phyloP scores from a whole-genome alignment of 1,284 basidiomycete species.

The Trichosporon ovoides region DNA sequence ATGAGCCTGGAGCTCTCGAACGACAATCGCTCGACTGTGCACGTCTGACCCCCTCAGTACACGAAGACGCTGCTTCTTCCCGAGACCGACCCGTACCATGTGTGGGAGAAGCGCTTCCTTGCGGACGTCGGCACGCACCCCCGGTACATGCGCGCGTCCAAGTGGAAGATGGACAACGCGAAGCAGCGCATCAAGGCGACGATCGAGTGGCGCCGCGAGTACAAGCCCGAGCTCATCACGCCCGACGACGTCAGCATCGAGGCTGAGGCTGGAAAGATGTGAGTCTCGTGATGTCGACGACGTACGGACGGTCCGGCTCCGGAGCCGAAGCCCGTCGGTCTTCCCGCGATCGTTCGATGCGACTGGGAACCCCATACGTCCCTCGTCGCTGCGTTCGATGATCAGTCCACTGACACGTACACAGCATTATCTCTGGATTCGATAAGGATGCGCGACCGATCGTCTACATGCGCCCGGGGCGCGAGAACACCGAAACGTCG shows the following conservation, averaged over 20 bases:
- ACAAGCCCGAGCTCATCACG: constrained; percentile 70
- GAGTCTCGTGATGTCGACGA: constrained; percentile 31
- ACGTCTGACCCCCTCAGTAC: constrained; percentile 53
- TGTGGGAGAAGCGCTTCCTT: constrained; percentile 72
- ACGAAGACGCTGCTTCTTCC: constrained; percentile 60
- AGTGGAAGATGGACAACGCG: constrained; percentile 71
- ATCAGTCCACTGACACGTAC: background rate
- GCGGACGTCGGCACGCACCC: constrained; percentile 65
- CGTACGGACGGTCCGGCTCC: background rate
- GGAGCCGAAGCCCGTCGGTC: background rate
- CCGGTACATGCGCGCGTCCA: constrained; percentile 75
- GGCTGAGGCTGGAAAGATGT: constrained; percentile 81
- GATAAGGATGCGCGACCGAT: constrained; percentile 75
- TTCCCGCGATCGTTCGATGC: background rate
- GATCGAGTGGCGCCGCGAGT: constrained; percentile 73
- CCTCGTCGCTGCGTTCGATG: background rate
- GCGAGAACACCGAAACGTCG: constrained; percentile 70
- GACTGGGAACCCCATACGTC: background rate
- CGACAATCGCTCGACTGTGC: background rate
- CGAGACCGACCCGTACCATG: constrained; percentile 61
- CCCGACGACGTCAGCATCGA: constrained; percentile 69
- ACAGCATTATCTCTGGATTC: constrained; percentile 71
- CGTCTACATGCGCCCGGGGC: constrained; percentile 74
- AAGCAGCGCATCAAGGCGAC: constrained; percentile 71
- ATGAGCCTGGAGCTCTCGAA: background rate